Evolutionary conservation across 805 yeast species (phyloP).

Genomic region (Yamadazyma endophytica): DNA sequence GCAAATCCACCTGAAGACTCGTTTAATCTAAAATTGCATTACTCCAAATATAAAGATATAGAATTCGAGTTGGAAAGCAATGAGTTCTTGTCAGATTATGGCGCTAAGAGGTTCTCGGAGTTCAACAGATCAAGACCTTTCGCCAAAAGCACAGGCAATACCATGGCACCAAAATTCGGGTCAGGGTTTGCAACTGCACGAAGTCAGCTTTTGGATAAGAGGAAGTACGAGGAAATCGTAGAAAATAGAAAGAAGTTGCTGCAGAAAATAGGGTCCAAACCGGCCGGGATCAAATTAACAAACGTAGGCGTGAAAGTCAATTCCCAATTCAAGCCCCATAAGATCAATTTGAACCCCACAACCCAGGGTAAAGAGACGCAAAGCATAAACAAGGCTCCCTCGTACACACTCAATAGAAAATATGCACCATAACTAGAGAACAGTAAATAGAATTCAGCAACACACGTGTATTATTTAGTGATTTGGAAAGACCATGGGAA

Average conservation of each 20-base stretch:
- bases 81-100: too few species aligned
- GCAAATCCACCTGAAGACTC: constrained; percentile 1
- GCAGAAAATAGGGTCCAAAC: neutral
- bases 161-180: too few species aligned
- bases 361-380: constrained; percentile 1
- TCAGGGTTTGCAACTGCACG: too few species aligned
- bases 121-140: too few species aligned
- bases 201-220: too few species aligned
- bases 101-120: too few species aligned
- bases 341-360: neutral
- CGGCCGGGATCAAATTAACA: neutral
- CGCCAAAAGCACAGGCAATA: too few species aligned
- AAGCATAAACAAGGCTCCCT: constrained; percentile 23
- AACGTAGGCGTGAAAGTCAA: constrained; percentile 1
- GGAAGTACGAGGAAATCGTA: constrained; percentile 4
- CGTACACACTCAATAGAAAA: constrained; percentile 26
- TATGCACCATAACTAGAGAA: neutral
- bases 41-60: too few species aligned
- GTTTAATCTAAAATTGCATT: constrained; percentile 2
- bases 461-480: constrained; percentile 44
- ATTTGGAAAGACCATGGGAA: constrained; percentile 86
- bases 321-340: constrained; percentile 2
- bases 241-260: constrained; percentile 5
- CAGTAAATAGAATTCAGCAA: too few species aligned
- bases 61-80: too few species aligned